Evolutionary conservation across 2,329 filamentous ascomycete genomes (phyloP).

Genomic region (Neurospora sp.): DNA sequence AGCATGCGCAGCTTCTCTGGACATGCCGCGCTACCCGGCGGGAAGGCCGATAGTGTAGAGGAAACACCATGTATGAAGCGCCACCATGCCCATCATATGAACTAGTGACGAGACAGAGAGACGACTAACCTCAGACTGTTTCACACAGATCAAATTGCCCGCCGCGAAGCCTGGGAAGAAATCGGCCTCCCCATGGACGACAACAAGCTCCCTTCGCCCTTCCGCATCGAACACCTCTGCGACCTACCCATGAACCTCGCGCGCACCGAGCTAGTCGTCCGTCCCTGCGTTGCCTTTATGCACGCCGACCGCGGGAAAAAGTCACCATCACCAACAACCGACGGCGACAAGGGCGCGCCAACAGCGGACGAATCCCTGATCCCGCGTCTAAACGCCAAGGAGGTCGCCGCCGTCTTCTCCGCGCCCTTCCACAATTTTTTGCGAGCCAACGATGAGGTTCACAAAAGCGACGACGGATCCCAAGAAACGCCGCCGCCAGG

Average conservation of each 20-base stretch:
- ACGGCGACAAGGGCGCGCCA: conserved; percentile 18
- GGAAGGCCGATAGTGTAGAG: conserved; percentile 49
- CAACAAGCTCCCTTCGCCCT: conserved; percentile 59
- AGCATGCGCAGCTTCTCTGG: conserved; percentile 62
- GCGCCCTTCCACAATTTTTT: conserved; percentile 83
- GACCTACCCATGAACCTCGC: conserved; percentile 68
- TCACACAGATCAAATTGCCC: conserved; percentile 63
- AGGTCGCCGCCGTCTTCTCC: conserved; percentile 90
- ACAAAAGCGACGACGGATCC: conserved; percentile 14
- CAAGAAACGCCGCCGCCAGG: conserved; percentile 32
- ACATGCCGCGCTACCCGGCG: conserved; percentile 79
- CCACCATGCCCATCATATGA: not conserved
- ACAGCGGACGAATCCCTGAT: conserved; percentile 62
- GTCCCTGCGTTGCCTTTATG: conserved; percentile 69
- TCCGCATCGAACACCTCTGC: conserved; percentile 80
- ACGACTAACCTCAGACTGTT: not conserved
- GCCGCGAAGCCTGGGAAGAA: conserved; percentile 85
- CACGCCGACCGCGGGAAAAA: conserved; percentile 38
- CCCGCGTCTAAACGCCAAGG: conserved; percentile 73
- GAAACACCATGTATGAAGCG: conserved; percentile 48
- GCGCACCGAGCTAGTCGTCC: conserved; percentile 62
- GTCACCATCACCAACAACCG: conserved; percentile 13
- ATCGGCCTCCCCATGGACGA: conserved; percentile 76
- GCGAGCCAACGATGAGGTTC: conserved; percentile 24
- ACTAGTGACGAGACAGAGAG: not conserved